A percentile compares a stretch with the other conserved stretches of the same genome.
Conservation (phyloP, 768 basidiomycete species). For the Lactarius hatsudake region DNA sequence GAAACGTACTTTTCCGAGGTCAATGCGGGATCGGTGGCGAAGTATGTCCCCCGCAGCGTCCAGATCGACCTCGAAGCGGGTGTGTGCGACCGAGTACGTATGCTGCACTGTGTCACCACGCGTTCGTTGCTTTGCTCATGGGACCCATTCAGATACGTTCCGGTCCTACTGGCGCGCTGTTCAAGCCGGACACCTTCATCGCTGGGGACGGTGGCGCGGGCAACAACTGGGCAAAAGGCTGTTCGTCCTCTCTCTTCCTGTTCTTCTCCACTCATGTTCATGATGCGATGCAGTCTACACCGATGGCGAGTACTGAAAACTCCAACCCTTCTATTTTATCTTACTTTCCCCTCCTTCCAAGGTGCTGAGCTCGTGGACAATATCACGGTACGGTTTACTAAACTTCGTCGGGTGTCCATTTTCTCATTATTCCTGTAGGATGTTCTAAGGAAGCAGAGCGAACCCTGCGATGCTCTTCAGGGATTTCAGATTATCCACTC, state of each 20-base stretch:
- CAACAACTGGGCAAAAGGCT: conserved; percentile 97
- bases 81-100: conserved; percentile 71
- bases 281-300: conserved; percentile 65
- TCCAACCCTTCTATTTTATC: not conserved
- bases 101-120: not conserved
- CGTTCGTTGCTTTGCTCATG: not conserved
- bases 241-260: conserved; percentile 44
- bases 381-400: conserved; percentile 51
- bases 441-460: conserved; percentile 73
- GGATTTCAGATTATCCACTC: conserved; percentile 90
- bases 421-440: conserved; percentile 45
- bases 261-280: conserved; percentile 26
- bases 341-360: conserved; percentile 30
- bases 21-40: conserved; percentile 45
- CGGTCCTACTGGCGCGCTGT: conserved; percentile 69
- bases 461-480: conserved; percentile 81
- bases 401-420: not conserved
- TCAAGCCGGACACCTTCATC: conserved; percentile 85
- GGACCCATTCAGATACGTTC: conserved; percentile 51
- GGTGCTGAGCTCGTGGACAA: conserved; percentile 89
- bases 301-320: conserved; percentile 53
- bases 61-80: conserved; percentile 89
- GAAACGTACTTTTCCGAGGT: conserved; percentile 83
- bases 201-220: conserved; percentile 66
- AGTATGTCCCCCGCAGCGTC: conserved; percentile 87